Conservation (phyloP, 1,284 basidiomycete genomes). For the Amylostereum areolatum region DNA sequence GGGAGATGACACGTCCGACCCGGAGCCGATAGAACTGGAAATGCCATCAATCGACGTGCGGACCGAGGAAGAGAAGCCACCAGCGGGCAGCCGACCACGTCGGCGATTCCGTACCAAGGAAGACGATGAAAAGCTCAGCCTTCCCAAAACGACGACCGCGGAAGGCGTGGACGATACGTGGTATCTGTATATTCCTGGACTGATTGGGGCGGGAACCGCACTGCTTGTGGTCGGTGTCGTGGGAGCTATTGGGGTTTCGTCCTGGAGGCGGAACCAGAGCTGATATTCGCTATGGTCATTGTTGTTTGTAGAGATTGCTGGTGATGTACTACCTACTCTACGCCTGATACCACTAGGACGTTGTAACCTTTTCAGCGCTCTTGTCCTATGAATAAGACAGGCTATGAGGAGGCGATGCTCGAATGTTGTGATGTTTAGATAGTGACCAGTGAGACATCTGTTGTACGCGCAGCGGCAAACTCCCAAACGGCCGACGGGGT, state of each 20-base stretch:
- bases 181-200: conserved; percentile 69
- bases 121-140: conserved; percentile 24
- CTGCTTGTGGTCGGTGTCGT: conserved; percentile 71
- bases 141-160: conserved; percentile 13
- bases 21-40: conserved; percentile 20
- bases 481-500: too few relatives aligned
- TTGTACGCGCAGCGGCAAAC: too few relatives aligned
- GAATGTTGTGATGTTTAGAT: too few relatives aligned
- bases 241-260: conserved; percentile 67
- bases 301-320: too few relatives aligned
- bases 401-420: too few relatives aligned
- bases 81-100: conserved; percentile 2
- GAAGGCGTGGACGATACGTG: conserved; percentile 63
- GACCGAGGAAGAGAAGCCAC: conserved; percentile 4
- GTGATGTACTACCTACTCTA: too few relatives aligned
- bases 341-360: too few relatives aligned
- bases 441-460: too few relatives aligned
- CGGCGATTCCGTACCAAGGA: conserved; percentile 14
- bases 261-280: conserved; percentile 53
- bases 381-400: too few relatives aligned
- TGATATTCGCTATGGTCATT: too few relatives aligned
- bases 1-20: conserved; percentile 44
- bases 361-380: too few relatives aligned
- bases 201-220: conserved; percentile 75
- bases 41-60: conserved; percentile 41